Percentiles rank a stretch among this genome's conserved stretches.
phyloP scores from a whole-genome alignment of 805 yeast species.

The Helenozyma rhizophorensis region DNA sequence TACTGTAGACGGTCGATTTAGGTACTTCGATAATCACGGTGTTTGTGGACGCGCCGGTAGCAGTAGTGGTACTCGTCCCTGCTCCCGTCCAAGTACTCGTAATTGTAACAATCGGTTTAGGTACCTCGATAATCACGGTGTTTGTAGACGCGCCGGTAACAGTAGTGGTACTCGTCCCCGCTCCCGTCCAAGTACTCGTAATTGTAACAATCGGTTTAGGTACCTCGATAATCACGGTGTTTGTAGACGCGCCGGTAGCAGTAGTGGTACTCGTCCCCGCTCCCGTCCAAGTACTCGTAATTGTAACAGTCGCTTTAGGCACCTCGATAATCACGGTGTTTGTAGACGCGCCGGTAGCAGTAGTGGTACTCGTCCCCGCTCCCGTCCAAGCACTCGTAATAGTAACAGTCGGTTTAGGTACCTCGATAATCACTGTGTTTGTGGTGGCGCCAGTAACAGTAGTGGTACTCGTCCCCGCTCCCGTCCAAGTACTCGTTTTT shows the following conservation, averaged over 20 bases:
- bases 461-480: conserved; percentile 14
- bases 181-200: conserved; percentile 2
- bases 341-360: conserved; percentile 1
- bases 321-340: conserved; percentile 10
- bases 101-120: background rate
- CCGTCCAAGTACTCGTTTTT: conserved; percentile 4
- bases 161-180: no score
- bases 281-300: conserved; percentile 6
- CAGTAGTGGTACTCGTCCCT: conserved; percentile 5
- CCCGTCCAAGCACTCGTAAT: conserved; percentile 1
- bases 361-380: conserved; percentile 1
- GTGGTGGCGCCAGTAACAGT: conserved; percentile 16
- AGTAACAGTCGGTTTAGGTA: conserved; percentile 3
- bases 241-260: conserved; percentile 3
- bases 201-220: conserved; percentile 4
- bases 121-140: conserved; percentile 7
- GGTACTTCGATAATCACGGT: conserved; percentile 7
- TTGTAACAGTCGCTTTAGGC: conserved; percentile 5
- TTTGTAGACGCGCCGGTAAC: no score
- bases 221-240: conserved; percentile 7
- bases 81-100: background rate
- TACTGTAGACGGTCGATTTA: conserved; percentile 1
- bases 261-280: background rate
- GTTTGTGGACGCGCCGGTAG: conserved; percentile 6
- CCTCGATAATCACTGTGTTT: conserved; percentile 9